Evolutionary conservation across 2,329 filamentous ascomycete genomes (phyloP), one percentile per base, ranked within the genome.

Genomic region (Ceratocystis diversiconidia): DNA sequence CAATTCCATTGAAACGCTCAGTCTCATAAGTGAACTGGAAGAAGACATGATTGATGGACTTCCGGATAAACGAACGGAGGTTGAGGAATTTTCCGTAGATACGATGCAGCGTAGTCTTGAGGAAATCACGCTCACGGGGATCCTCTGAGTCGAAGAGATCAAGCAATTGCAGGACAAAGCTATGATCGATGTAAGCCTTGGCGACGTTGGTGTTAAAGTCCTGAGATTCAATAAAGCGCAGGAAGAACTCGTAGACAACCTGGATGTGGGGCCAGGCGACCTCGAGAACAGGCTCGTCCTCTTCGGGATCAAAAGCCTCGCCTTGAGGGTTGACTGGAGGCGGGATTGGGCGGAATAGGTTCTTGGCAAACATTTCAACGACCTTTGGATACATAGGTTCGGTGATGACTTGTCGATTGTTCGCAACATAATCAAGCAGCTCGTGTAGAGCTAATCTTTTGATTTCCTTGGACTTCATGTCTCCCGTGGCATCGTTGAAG

Each of bases 391-490:
- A 99, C 94, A 99, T 99, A 65, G 92, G 90, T 75, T 99, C 94
- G 2, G 92, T 96, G 72, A 99, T 99, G 73, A 99, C 94, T 72
- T 96, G 92, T 71, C 94, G 85, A 75, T 99, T 99, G 77, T 97
- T 97, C 72, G 94, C 92, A 66, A 99, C 94, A 74, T 99, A 99
- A 75, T 99, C 94, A 69, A 99, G 83, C 68, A 99, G 81, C 75
- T 99, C 94, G 74, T 99, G 94, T 57, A 99, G 82, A 52, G 94
- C 94, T 70, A 99, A 79, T 72, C 94, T 85, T 80, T 99, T 99
- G 81, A 99, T 97, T 77, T 99, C 94, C 79, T 99, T 99, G 61
- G 92, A 96, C 76, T 99, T 99, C 92, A 99, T 97, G 74, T 99
- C 94, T 70, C 88, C 92, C 70, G 90, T 95, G 61, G 92, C 90